A percentile compares a stretch with the other conserved stretches of the same genome.
Evolutionary conservation across 768 basidiomycete species (phyloP).

Genomic region (Rhizopogon vesiculosus): DNA sequence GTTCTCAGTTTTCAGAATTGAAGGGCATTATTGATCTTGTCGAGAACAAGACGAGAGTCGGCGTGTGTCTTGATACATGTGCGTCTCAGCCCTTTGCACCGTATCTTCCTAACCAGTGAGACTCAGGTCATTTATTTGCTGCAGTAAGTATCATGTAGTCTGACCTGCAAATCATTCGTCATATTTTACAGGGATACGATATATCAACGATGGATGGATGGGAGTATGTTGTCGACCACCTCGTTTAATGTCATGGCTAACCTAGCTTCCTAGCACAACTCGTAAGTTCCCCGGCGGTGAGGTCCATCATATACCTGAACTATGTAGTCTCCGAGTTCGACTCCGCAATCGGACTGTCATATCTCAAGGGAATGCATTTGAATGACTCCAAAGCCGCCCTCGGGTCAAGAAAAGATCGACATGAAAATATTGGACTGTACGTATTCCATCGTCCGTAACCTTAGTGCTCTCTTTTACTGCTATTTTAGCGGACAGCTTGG

Average conservation of each 20-base stretch:
- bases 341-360: slow-evolving; percentile 60
- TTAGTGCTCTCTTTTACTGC: not conserved
- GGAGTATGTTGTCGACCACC: slow-evolving; percentile 43
- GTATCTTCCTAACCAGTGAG: not conserved
- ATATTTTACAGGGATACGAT: slow-evolving; percentile 61
- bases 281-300: slow-evolving; percentile 10
- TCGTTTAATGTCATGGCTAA: not conserved
- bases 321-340: slow-evolving; percentile 60
- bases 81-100: slow-evolving; percentile 9
- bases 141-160: slow-evolving; percentile 43
- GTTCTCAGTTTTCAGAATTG: slow-evolving; percentile 65
- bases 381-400: slow-evolving; percentile 75
- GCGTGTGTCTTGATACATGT: slow-evolving; percentile 88
- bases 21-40: slow-evolving; percentile 65
- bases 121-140: slow-evolving; percentile 69
- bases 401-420: slow-evolving; percentile 68
- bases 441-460: slow-evolving; percentile 20
- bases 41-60: slow-evolving; percentile 68
- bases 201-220: slow-evolving; percentile 69
- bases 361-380: slow-evolving; percentile 79
- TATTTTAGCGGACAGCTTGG: slow-evolving; percentile 59
- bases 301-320: not conserved
- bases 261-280: slow-evolving; percentile 14
- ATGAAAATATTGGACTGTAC: slow-evolving; percentile 82
- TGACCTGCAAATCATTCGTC: not conserved